Conservation (phyloP, 2,329 filamentous ascomycete species). For the Xylaria sp. region DNA sequence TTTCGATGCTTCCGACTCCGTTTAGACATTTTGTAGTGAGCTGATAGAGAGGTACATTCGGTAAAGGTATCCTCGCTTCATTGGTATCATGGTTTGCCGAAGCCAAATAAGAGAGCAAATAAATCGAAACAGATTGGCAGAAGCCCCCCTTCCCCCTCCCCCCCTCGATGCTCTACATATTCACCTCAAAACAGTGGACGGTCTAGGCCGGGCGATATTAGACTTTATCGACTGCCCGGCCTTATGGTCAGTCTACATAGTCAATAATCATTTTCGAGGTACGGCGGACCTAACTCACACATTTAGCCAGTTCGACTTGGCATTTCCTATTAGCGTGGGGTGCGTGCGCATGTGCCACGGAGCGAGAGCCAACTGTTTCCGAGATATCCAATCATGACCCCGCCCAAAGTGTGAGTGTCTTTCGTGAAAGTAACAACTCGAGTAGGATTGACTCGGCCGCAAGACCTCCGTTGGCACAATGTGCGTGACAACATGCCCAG, state of each 20-base stretch:
- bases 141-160: too few species aligned
- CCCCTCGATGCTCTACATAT: neutral
- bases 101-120: neutral
- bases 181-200: too few species aligned
- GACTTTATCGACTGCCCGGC: neutral
- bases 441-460: neutral
- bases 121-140: neutral
- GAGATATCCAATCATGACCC: slow-evolving; percentile 6
- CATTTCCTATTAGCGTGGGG: neutral
- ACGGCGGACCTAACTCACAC: neutral
- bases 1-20: slow-evolving; percentile 20
- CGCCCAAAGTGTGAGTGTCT: neutral
- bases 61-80: neutral
- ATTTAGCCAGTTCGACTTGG: slow-evolving; percentile 24
- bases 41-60: neutral
- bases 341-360: too few species aligned
- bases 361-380: neutral
- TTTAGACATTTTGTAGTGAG: neutral
- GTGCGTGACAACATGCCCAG: too few species aligned
- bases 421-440: neutral
- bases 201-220: neutral
- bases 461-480: neutral
- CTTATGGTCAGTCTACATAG: neutral
- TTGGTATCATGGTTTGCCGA: neutral
- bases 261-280: neutral